Percentiles rank a stretch among this genome's conserved stretches.
Evolutionary conservation across 164 flowering plant genomes (phyloP).

Genomic region (Vitis labrusca): DNA sequence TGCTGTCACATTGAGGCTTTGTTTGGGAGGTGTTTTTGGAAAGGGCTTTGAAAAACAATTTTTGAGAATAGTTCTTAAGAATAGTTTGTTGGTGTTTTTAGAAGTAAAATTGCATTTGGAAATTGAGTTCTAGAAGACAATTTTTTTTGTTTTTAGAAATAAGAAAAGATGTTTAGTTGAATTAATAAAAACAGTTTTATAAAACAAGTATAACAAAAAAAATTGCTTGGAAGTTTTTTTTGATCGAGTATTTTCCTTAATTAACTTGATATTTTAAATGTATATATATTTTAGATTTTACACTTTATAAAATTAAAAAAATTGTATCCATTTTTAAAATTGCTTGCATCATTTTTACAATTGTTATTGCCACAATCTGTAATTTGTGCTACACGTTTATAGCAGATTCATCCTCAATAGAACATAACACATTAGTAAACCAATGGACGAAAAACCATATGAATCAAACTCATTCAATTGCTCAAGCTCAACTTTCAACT

Average conservation of each 20-base stretch:
- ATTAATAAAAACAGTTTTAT: too few species aligned
- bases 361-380: background rate
- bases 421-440: background rate
- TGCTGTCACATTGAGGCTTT: background rate
- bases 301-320: background rate
- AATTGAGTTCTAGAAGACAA: too few species aligned
- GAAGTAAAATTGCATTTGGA: too few species aligned
- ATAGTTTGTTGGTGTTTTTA: too few species aligned
- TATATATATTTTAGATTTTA: background rate
- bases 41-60: too few species aligned
- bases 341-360: background rate
- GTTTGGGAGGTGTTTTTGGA: too few species aligned
- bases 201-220: too few species aligned
- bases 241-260: background rate
- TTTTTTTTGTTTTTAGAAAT: too few species aligned
- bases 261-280: background rate
- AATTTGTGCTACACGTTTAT: too few species aligned
- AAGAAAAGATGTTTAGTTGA: too few species aligned
- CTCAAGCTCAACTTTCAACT: slow-evolving; percentile 86
- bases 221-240: too few species aligned
- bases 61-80: too few species aligned
- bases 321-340: background rate
- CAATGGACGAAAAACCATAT: background rate
- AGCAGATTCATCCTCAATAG: background rate
- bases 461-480: slow-evolving; percentile 59